Conservation (phyloP, 2,329 filamentous ascomycete genomes). For the Macrophomina phaseolina region DNA sequence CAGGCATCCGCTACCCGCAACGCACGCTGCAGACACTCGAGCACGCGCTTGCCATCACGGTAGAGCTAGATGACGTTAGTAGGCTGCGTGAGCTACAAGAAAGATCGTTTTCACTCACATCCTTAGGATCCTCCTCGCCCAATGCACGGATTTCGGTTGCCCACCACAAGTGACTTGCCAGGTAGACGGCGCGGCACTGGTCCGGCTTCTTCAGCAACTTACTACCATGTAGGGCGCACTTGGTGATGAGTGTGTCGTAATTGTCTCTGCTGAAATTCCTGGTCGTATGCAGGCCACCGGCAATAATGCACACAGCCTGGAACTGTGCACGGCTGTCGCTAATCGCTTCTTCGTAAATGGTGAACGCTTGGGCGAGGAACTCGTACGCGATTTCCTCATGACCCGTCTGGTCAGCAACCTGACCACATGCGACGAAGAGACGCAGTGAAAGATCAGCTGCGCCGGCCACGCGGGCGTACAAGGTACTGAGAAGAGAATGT, state of each 20-base stretch:
- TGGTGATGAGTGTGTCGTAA: constrained; percentile 98
- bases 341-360: constrained; percentile 94
- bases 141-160: constrained; percentile 80
- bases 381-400: constrained; percentile 98
- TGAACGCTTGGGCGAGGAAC: constrained; percentile 98
- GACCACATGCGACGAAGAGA: constrained; percentile 88
- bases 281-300: constrained; percentile 84
- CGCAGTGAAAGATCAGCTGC: constrained; percentile 88
- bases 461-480: constrained; percentile 86
- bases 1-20: constrained; percentile 96
- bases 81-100: background rate
- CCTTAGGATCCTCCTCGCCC: constrained; percentile 79
- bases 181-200: constrained; percentile 93
- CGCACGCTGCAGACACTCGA: constrained; percentile 94
- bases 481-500: constrained; percentile 82
- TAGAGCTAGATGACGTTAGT: constrained; percentile 69
- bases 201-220: constrained; percentile 98
- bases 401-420: constrained; percentile 87
- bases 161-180: constrained; percentile 98
- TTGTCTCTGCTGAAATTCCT: constrained; percentile 95
- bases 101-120: constrained; percentile 61
- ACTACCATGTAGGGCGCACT: constrained; percentile 94
- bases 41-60: constrained; percentile 93
- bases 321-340: constrained; percentile 97
- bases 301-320: constrained; percentile 94